Percentiles rank a stretch among this genome's conserved stretches.
These are phyloP conservation scores for Seiridium cupressi DNA, from an alignment of 2,329 filamentous ascomycete species.

Conservation along the genomic window DNA sequence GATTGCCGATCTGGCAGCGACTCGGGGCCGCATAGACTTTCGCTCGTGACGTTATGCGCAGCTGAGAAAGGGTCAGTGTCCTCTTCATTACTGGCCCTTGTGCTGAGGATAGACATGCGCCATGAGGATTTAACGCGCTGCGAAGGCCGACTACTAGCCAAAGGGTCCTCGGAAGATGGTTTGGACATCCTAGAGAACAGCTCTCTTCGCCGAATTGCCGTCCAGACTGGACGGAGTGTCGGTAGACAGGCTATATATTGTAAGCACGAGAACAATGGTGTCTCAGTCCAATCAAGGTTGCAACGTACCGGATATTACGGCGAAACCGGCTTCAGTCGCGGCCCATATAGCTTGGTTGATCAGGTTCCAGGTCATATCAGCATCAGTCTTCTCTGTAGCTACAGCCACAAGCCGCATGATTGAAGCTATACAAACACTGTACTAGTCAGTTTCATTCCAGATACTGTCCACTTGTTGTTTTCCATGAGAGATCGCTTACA, in stretches of 20 bases:
- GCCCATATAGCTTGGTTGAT: constrained; percentile 5
- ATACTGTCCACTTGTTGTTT: not conserved
- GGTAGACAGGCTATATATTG: not conserved
- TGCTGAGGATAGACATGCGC: not conserved
- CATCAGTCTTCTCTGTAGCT: not conserved
- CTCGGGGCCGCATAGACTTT: not conserved
- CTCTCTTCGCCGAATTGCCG: not conserved
- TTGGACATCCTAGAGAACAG: not conserved
- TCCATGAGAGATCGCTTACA: not conserved
- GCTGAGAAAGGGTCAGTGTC: not conserved
- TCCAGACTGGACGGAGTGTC: not conserved
- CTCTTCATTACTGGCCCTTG: not conserved
- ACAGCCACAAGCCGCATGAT: not conserved
- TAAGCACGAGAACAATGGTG: not conserved
- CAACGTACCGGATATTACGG: not conserved
- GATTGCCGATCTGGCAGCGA: too few species aligned
- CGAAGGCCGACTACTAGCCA: not conserved
- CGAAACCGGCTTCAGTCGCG: not conserved
- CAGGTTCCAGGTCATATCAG: constrained; percentile 3
- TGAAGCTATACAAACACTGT: not conserved
- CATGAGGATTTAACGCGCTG: not conserved
- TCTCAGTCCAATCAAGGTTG: not conserved
- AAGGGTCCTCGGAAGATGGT: not conserved
- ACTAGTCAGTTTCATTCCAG: not conserved
- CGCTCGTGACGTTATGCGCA: not conserved